A percentile compares a stretch with the other conserved stretches of the same genome.
phyloP scores from a whole-genome alignment of 768 basidiomycete genomes.

The Boletus rubescentipes region DNA sequence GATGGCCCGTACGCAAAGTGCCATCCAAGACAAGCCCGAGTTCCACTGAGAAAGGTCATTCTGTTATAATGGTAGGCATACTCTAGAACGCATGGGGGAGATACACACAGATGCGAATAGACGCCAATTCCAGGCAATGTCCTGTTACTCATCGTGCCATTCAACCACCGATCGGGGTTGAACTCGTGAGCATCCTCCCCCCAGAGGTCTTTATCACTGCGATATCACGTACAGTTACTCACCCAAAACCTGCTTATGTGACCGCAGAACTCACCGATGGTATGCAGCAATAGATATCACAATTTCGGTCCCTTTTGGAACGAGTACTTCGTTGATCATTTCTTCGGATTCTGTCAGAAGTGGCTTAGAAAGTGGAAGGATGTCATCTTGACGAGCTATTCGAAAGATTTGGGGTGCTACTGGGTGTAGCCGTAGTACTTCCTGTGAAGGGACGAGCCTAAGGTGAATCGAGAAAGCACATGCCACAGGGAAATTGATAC shows the following conservation, averaged over 20 bases:
- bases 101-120: slow-evolving; percentile 10
- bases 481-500: slow-evolving; percentile 2
- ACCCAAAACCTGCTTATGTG: neutral
- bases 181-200: slow-evolving; percentile 27
- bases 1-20: slow-evolving; percentile 23
- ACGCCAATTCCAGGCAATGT: slow-evolving; percentile 14
- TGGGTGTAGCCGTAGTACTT: slow-evolving; percentile 46
- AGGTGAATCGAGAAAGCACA: slow-evolving; percentile 16
- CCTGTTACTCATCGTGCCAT: neutral
- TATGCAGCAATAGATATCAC: slow-evolving; percentile 53
- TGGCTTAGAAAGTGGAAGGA: slow-evolving; percentile 58
- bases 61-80: neutral
- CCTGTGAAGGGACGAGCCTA: slow-evolving; percentile 32
- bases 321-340: slow-evolving; percentile 40
- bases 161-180: slow-evolving; percentile 14
- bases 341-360: slow-evolving; percentile 46
- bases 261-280: slow-evolving; percentile 42
- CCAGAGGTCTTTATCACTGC: slow-evolving; percentile 23
- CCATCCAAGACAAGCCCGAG: slow-evolving; percentile 25
- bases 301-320: slow-evolving; percentile 51
- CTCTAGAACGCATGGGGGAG: neutral
- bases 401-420: slow-evolving; percentile 50
- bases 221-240: neutral
- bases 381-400: slow-evolving; percentile 48
- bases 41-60: slow-evolving; percentile 20